phyloP scores from a whole-genome alignment of 352 stramenopile species.

The Phytophthora aleatoria region DNA sequence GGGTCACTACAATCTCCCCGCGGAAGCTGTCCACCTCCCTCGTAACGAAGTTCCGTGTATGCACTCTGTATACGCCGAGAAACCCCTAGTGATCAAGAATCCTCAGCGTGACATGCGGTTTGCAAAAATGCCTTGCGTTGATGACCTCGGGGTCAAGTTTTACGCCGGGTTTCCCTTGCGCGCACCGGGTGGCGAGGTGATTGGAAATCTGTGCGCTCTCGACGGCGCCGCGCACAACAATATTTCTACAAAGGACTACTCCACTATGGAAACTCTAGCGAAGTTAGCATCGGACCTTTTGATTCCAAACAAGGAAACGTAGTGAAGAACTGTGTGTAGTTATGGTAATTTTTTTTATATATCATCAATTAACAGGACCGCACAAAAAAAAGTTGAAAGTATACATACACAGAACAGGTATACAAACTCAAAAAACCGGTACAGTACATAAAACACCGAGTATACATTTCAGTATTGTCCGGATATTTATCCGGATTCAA shows the following conservation, averaged over 20 bases:
- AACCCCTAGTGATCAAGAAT: constrained; percentile 66
- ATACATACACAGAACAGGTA: no score
- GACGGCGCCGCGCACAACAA: background rate
- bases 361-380: no score
- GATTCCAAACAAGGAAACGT: constrained; percentile 5
- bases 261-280: background rate
- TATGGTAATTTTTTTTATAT: no score
- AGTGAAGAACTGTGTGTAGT: no score
- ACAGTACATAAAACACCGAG: background rate
- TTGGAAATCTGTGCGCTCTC: constrained; percentile 43
- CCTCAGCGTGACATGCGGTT: constrained; percentile 70
- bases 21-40: constrained; percentile 30
- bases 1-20: constrained; percentile 48
- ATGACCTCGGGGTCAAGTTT: constrained; percentile 59
- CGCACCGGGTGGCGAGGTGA: constrained; percentile 50
- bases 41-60: constrained; percentile 64
- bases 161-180: constrained; percentile 64
- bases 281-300: background rate
- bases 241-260: background rate
- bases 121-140: constrained; percentile 49
- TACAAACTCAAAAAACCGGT: no score
- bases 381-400: no score
- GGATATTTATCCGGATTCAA: constrained; percentile 11
- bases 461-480: constrained; percentile 1
- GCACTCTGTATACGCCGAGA: constrained; percentile 63